These are phyloP conservation scores for Endocalyx cinctus DNA, from an alignment of 2,329 filamentous ascomycete genomes.

Conservation along the genomic window DNA sequence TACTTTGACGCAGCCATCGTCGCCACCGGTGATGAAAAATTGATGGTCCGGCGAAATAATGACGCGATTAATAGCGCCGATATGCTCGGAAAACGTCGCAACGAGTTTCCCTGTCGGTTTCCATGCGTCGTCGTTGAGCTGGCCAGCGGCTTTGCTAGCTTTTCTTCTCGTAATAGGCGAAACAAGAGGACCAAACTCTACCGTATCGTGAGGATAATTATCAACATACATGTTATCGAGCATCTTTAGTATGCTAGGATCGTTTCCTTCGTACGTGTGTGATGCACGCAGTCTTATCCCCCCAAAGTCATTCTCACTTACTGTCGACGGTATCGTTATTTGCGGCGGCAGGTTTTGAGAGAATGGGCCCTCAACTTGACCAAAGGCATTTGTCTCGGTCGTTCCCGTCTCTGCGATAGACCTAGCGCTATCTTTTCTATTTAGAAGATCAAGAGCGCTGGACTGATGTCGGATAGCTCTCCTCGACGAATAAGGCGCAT, in stretches of 20 bases:
- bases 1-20: slow-evolving; percentile 85
- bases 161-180: slow-evolving; percentile 59
- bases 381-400: slow-evolving; percentile 56
- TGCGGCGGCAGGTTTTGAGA: slow-evolving; percentile 29
- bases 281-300: slow-evolving; percentile 52
- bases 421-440: slow-evolving; percentile 55
- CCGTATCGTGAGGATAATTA: slow-evolving; percentile 61
- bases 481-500: slow-evolving; percentile 38
- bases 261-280: slow-evolving; percentile 82
- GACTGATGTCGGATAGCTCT: slow-evolving; percentile 50
- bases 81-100: slow-evolving; percentile 85
- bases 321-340: slow-evolving; percentile 28
- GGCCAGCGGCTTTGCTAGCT: slow-evolving; percentile 44
- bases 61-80: slow-evolving; percentile 74
- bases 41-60: slow-evolving; percentile 81
- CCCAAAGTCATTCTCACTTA: slow-evolving; percentile 26
- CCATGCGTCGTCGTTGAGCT: slow-evolving; percentile 62
- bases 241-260: slow-evolving; percentile 63
- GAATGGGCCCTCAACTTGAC: slow-evolving; percentile 55
- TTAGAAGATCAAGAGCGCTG: slow-evolving; percentile 56
- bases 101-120: slow-evolving; percentile 78
- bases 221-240: slow-evolving; percentile 81
- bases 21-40: slow-evolving; percentile 91
- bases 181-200: slow-evolving; percentile 76
- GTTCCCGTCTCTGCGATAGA: slow-evolving; percentile 55